Percentiles rank a stretch among this genome's conserved stretches.
Conservation (phyloP, 345 rosid species). For the Rhizophora apiculata region DNA sequence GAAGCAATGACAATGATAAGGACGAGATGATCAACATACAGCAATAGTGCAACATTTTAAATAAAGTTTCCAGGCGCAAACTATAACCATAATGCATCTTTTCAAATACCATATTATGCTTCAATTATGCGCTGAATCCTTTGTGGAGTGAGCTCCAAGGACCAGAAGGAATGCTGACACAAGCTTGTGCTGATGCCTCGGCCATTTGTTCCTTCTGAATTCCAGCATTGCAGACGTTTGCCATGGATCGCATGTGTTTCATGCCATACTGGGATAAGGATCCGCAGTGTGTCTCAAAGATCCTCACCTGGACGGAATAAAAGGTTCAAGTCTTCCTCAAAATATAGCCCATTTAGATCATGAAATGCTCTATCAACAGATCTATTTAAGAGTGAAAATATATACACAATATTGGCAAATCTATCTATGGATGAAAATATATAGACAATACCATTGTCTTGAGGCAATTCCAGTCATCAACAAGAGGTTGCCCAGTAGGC, state of each 20-base stretch:
- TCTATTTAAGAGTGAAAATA: not conserved
- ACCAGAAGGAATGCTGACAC: slow-evolving; percentile 56
- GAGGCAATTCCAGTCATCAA: slow-evolving; percentile 93
- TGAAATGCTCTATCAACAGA: slow-evolving; percentile 26
- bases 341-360: not conserved
- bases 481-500: slow-evolving; percentile 80
- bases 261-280: slow-evolving; percentile 88
- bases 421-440: not conserved
- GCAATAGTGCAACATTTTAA: not conserved
- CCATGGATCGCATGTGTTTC: slow-evolving; percentile 92
- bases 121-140: slow-evolving; percentile 74
- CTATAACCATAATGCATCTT: not conserved
- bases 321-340: not conserved
- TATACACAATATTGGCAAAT: slow-evolving; percentile 31
- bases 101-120: slow-evolving; percentile 4
- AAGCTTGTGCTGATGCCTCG: slow-evolving; percentile 91
- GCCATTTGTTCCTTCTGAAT: slow-evolving; percentile 57
- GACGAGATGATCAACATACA: not conserved
- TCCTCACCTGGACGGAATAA: slow-evolving; percentile 58
- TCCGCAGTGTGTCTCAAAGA: slow-evolving; percentile 84
- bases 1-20: slow-evolving; percentile 16
- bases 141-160: slow-evolving; percentile 80
- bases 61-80: too few relatives aligned
- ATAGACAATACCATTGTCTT: slow-evolving; percentile 55
- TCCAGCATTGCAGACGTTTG: slow-evolving; percentile 88